Evolutionary conservation across 257 asterid species (phyloP), one percentile per base, ranked within the genome.

Genomic region (Nicotiana noctiflora): DNA sequence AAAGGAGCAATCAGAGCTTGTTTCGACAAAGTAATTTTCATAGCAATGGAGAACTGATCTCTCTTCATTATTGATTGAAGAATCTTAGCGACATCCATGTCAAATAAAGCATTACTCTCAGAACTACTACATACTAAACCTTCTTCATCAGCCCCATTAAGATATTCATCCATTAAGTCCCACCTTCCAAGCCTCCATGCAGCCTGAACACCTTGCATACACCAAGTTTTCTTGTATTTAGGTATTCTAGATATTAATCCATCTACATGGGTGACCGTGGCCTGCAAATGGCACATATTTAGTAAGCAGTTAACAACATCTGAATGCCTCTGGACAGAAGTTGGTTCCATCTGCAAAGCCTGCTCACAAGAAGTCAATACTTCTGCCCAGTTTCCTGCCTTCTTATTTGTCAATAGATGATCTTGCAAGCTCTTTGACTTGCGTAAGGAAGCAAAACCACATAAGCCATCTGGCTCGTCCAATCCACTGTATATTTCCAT

Each of bases 101-200:
- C 99, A 84, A 95, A 95, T 52, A 83, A 83, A 76, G 99, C 99
- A 83, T 93, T 93, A 85, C 98, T 93, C 89, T 95, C 99, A 67
- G 97, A 90, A 86, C 96, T 95, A 91, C 96, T 95, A 88, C 89
- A 91, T 56, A 91, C 89, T 85, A 90, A 75, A 77, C 97, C 99
- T 81, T 92, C 97, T 85, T 89, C 96, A 84, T 92, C 93, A 87
- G 97, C 95, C 79, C 97, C 94, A 61, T 67, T 83, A 76, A 95
- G 88, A 83, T 95, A 95, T 85, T 95, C 99, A 83, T 87, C 92
- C 99, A 93, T 93, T 94, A 95, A 87, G 83, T 95, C 99, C 99
- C 99, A 95, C 89, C 92, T 92, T 31, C 99, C 97, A 81, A 95
- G 99, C 89, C 99, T 93, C 99, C 99, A 95, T 75, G 99, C 99